Evolutionary conservation across 1,139 yeast species (phyloP), one percentile per base, ranked within the genome.

Genomic region (Wickerhamiella infanticola): DNA sequence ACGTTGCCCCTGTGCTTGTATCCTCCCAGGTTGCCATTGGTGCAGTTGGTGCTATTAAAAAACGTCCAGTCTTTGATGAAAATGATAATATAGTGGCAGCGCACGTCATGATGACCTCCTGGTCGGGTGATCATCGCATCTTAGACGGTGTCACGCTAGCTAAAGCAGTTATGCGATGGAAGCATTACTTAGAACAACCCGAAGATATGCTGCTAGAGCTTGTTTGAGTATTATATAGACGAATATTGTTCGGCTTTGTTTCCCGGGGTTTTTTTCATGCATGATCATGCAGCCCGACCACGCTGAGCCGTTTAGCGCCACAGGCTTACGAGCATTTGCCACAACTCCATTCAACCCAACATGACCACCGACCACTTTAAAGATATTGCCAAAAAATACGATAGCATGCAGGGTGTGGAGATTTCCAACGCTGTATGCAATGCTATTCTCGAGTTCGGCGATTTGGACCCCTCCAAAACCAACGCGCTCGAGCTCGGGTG

Each of bases 1-100:
- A 77, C 60, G 81, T 83, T 57, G 78, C 81, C 39, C 86, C 86
- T 50, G 79, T 79, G 57, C 77, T 79, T 47, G 65, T 62, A 1
- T 59, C 59, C 40, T 50, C 52, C 26, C 62, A 62, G 46, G 64
- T 61, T 11, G 63, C 63, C 13, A 62, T 62, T 49, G 59, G 60
- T 27, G 66, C 63, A 1, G 50, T 62, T 6, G 66, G 66, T 33
- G 47, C 48, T 38, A 54, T 63, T 5, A 52, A 54, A 37, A 51
- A 48, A 38, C 45, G 62, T 39, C 66, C 66, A 3, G 49, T 59
- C 35, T 62, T 51, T 46, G 59, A 56, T 40, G 49, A 47, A 3
- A 38, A 43, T 1, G 49, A 51, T 51, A 52, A 58, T 35, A 49
- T 62, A 9, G 58, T 58, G 6, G 60, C 65, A 1, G 49, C 50